Percentiles rank a stretch among this genome's conserved stretches.
Evolutionary conservation across 371 early-diverging fungal species (phyloP).

Genomic region (Catenaria anguillulae): DNA sequence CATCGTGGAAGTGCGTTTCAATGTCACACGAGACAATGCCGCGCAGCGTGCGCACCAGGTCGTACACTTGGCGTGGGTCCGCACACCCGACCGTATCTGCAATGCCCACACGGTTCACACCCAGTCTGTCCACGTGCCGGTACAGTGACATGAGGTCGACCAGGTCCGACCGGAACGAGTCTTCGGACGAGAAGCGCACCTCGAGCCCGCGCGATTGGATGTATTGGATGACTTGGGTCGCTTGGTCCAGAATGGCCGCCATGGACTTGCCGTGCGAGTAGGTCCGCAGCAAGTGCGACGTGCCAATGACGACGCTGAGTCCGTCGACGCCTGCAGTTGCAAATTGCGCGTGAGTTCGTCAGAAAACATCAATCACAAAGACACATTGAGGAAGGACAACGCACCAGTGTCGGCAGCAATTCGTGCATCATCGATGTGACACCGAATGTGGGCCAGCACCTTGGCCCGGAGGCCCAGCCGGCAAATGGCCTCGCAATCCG

Average conservation of each 20-base stretch:
- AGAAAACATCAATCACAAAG: neutral
- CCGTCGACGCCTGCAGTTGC: constrained; percentile 91
- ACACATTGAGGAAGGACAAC: too few species aligned
- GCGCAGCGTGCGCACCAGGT: constrained; percentile 84
- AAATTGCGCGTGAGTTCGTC: constrained; percentile 1
- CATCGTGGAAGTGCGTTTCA: constrained; percentile 96
- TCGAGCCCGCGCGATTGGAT: constrained; percentile 88
- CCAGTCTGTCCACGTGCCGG: constrained; percentile 33
- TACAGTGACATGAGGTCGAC: constrained; percentile 88
- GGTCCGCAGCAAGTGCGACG: constrained; percentile 79
- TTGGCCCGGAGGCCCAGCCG: constrained; percentile 88
- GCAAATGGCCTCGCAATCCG: constrained; percentile 76
- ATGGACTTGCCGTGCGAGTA: constrained; percentile 96
- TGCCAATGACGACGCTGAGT: constrained; percentile 91
- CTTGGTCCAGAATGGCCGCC: constrained; percentile 82
- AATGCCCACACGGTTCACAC: constrained; percentile 94
- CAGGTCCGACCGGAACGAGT: constrained; percentile 88
- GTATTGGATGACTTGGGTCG: constrained; percentile 83
- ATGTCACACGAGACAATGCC: constrained; percentile 90
- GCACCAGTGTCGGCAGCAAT: constrained; percentile 87
- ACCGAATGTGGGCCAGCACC: constrained; percentile 86
- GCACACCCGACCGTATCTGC: constrained; percentile 97
- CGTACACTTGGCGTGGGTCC: constrained; percentile 91
- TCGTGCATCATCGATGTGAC: constrained; percentile 94
- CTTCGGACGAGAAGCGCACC: constrained; percentile 92